phyloP scores from a whole-genome alignment of 306 rosid genomes.

The Mimosa pudica region DNA sequence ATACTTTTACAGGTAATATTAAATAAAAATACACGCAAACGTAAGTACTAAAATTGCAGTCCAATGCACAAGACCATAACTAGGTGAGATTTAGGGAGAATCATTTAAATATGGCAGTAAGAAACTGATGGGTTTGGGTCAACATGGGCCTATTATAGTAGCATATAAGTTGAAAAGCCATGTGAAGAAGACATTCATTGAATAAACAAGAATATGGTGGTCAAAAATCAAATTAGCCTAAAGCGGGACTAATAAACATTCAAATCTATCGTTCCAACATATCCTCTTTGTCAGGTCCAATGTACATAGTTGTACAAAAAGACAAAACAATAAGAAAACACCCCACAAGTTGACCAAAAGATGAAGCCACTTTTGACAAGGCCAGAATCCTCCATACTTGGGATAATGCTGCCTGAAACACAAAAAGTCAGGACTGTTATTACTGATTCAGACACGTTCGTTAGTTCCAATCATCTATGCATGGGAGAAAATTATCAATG shows the following conservation, averaged over 20 bases:
- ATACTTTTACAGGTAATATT: too few species aligned
- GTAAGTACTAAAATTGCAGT: too few species aligned
- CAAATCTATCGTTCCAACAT: slow-evolving; percentile 41
- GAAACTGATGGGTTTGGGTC: too few species aligned
- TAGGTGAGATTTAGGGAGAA: too few species aligned
- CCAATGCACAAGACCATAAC: too few species aligned
- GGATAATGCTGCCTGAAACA: slow-evolving; percentile 63
- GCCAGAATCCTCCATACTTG: slow-evolving; percentile 69
- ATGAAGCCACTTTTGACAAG: slow-evolving; percentile 44
- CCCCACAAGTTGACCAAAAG: slow-evolving; percentile 61
- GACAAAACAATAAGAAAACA: slow-evolving; percentile 62
- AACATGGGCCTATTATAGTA: background rate
- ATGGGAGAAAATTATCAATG: background rate
- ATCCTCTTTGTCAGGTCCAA: slow-evolving; percentile 77
- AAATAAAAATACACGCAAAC: too few species aligned
- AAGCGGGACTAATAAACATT: slow-evolving; percentile 16
- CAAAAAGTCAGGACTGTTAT: slow-evolving; percentile 5
- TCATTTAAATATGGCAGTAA: too few species aligned
- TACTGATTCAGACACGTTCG: background rate
- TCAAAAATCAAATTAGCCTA: slow-evolving; percentile 4
- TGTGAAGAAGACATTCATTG: background rate
- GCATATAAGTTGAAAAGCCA: background rate
- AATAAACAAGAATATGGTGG: slow-evolving; percentile 19
- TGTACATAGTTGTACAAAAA: slow-evolving; percentile 60
- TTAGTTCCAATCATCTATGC: background rate